Evolutionary conservation across 768 basidiomycete species (phyloP), one percentile per base, ranked within the genome.

Genomic region (Calocera cornea): DNA sequence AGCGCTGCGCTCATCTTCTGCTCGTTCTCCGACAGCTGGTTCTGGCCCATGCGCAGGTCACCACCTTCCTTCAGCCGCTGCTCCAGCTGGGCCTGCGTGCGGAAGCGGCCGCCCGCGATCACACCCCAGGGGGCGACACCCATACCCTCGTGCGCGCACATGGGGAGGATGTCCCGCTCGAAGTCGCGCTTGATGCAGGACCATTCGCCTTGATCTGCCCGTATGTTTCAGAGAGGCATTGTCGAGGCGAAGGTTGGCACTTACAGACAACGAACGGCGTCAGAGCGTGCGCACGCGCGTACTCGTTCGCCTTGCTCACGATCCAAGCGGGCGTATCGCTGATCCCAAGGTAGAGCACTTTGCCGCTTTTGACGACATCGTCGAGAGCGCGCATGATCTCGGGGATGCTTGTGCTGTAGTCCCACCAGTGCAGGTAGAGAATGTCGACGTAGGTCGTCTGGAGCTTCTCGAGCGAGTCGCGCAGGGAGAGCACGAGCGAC

Each of bases 381-480:
- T 83, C 79, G 10, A 84, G 73, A 12, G 74, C 73, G 41, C 78
- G 77, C 83, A 82, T 81, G 34, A 83, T 69, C 71, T 84, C 83
- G 64, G 78, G 75, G 41, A 83, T 76, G 17, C 76, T 77, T 3
- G 80, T 80, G 10, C 78, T 73, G 68, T 76, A 81, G 68, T 83
- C 82, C 83, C 80, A 80, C 70, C 78, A 83, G 70, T 85, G 84
- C 3, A 84, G 71, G 68, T 86, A 84, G 36, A 85, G 72, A 63
- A 86, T 79, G 70, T 86, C 84, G 71, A 86, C 79, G 71, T 83
- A 87, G 22, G 80, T 76, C 0, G 85, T 86, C 49, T 83, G 75
- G 24, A 88, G 78, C 69, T 84, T 86, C 69, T 77, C 77, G 66
- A 82, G 74, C 34, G 75, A 76, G 12, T 66, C 72, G 31, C 69